These are phyloP conservation scores for Perilla frutescens DNA, from an alignment of 257 asterid genomes.

Conservation along the genomic window DNA sequence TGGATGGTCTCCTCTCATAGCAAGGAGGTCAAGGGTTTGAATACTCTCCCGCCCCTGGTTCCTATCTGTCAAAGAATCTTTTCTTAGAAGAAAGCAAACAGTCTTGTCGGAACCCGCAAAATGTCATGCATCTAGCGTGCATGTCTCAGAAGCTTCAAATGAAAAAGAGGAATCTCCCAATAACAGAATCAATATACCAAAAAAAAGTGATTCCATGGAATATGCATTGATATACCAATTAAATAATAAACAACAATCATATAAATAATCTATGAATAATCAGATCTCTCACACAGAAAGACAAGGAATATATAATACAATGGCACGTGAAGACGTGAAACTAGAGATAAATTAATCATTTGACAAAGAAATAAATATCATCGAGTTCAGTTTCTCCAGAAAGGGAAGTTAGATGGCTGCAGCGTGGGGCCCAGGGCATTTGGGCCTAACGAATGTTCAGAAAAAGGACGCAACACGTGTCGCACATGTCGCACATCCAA, in stretches of 20 bases:
- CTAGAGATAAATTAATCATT: neutral
- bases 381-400: conserved; percentile 1
- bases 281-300: neutral
- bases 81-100: neutral
- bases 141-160: conserved; percentile 19
- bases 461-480: neutral
- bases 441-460: no score
- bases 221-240: neutral
- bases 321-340: conserved; percentile 17
- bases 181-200: neutral
- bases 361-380: neutral
- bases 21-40: neutral
- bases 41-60: neutral
- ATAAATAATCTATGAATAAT: conserved; percentile 24
- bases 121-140: conserved; percentile 1
- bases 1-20: neutral
- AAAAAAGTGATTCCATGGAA: no score
- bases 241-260: conserved; percentile 21
- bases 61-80: neutral
- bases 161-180: conserved; percentile 2
- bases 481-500: no score
- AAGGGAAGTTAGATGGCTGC: conserved; percentile 15
- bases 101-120: neutral
- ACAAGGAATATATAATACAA: neutral
- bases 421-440: no score